phyloP scores from a whole-genome alignment of 768 basidiomycete species.

The Tubosaeta brunneosetosa region DNA sequence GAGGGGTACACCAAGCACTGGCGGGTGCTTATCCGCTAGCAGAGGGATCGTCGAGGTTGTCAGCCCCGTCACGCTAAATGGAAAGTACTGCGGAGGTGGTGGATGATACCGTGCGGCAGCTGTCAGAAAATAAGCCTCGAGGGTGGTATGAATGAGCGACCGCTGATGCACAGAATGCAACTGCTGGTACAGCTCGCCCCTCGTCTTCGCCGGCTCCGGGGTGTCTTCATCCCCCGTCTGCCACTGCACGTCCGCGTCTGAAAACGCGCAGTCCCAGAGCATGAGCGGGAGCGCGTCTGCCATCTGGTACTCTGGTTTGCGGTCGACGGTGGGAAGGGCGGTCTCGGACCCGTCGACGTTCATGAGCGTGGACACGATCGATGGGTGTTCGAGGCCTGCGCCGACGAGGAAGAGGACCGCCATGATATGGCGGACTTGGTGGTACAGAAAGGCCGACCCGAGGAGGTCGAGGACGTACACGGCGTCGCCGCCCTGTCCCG shows the following conservation, averaged over 20 bases:
- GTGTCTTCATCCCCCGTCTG: slow-evolving; percentile 43
- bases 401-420: slow-evolving; percentile 88
- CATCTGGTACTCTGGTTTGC: slow-evolving; percentile 92
- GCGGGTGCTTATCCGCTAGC: slow-evolving; percentile 13
- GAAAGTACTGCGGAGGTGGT: slow-evolving; percentile 36
- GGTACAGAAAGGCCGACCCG: slow-evolving; percentile 88
- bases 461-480: slow-evolving; percentile 75
- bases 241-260: slow-evolving; percentile 67
- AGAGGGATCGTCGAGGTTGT: slow-evolving; percentile 17
- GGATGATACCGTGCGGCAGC: slow-evolving; percentile 51
- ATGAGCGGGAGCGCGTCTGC: slow-evolving; percentile 87
- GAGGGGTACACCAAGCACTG: slow-evolving; percentile 50
- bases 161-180: slow-evolving; percentile 52
- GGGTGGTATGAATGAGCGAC: slow-evolving; percentile 58
- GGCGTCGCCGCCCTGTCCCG: slow-evolving; percentile 29
- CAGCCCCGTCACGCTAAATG: slow-evolving; percentile 28
- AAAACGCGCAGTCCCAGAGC: slow-evolving; percentile 86
- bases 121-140: slow-evolving; percentile 62
- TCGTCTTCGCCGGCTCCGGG: slow-evolving; percentile 22
- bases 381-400: slow-evolving; percentile 67
- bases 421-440: slow-evolving; percentile 95
- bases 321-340: slow-evolving; percentile 48
- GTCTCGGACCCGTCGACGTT: slow-evolving; percentile 48
- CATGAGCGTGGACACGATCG: slow-evolving; percentile 66
- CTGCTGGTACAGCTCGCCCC: slow-evolving; percentile 45